Base-by-base conservation (phyloP, 106 monocot genomes). In the Apostasia ramifera region DNA sequence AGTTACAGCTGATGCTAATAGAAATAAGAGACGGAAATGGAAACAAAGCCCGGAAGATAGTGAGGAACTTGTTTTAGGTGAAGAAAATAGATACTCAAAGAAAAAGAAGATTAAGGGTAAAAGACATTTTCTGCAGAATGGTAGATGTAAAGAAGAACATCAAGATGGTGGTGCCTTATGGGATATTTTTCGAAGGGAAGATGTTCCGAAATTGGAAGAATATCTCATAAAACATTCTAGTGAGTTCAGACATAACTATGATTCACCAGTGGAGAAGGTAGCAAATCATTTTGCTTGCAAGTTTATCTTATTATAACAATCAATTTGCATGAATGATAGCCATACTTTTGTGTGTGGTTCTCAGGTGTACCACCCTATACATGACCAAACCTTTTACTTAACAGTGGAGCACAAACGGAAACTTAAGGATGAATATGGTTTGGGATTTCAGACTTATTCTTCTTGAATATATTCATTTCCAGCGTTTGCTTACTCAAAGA, bases 161-260 rank as follows among this genome's bases (percentile, higher is more conserved):
- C 15, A 65, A 2, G 69, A 88, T 57, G 93, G 82, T 67, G 90
- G 94, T 71, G 94, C 94, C 43, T 55, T 89, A 14, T 94, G 93
- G 93, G 93, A 94, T 64, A 94, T 94, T 55, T 94, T 94, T 62
- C 81, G 87, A 50, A 84, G 90, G 70, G 84, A 90, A 78, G 94
- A 94, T 74, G 65, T 58, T 55, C n/a, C 75, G 0, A 84, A 90
- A 72, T 59, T 94, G 5, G 59, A 81, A 48, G 86, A 79, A 52
- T 94, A 90, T 74, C 82, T 94, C 11, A 81, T 13, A 55, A 87
- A 70, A 54, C 86, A 94, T 70, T 60, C 64, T 57, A 67, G 73
- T 63, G 89, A 94, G 73, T 94, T 90, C 43, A 82, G 90, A 50
- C 87, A 94, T 75, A 5, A 79, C 45, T 66, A 79, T 58, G 82